These are phyloP conservation scores for Colletotrichum endophyticum DNA, from an alignment of 2,329 filamentous ascomycete species.

Conservation along the genomic window DNA sequence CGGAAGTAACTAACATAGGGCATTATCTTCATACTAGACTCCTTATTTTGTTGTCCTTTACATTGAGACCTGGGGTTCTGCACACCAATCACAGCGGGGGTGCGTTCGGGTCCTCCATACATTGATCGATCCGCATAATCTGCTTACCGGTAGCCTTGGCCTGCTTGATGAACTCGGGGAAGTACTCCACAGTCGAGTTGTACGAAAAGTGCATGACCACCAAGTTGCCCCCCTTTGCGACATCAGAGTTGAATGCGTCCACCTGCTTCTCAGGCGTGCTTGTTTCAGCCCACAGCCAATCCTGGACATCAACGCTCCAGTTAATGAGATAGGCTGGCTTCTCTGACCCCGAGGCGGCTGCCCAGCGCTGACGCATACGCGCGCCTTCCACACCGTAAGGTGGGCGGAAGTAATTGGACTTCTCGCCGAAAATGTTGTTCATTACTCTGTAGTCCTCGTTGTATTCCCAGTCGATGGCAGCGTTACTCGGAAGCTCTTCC, in stretches of 20 bases:
- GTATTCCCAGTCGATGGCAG: conserved; percentile 67
- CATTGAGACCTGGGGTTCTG: not conserved
- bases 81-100: conserved; percentile 38
- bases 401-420: conserved; percentile 66
- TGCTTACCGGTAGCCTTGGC: conserved; percentile 68
- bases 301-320: conserved; percentile 75
- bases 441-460: conserved; percentile 59
- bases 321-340: conserved; percentile 63
- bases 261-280: conserved; percentile 70
- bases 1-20: not conserved
- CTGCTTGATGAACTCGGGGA: conserved; percentile 67
- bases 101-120: conserved; percentile 65
- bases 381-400: conserved; percentile 73
- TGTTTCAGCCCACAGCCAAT: conserved; percentile 70
- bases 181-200: conserved; percentile 66
- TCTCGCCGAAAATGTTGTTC: conserved; percentile 37
- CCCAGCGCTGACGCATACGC: conserved; percentile 67
- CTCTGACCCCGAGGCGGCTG: conserved; percentile 51
- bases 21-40: not conserved
- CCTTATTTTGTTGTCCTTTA: not conserved
- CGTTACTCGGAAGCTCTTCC: conserved; percentile 58
- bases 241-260: conserved; percentile 67
- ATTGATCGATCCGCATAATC: conserved; percentile 71
- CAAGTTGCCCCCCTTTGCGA: conserved; percentile 65
- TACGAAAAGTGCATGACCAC: conserved; percentile 75